These are phyloP conservation scores for Bruguiera hainesii DNA, from an alignment of 441 rosid genomes.

Conservation along the genomic window DNA sequence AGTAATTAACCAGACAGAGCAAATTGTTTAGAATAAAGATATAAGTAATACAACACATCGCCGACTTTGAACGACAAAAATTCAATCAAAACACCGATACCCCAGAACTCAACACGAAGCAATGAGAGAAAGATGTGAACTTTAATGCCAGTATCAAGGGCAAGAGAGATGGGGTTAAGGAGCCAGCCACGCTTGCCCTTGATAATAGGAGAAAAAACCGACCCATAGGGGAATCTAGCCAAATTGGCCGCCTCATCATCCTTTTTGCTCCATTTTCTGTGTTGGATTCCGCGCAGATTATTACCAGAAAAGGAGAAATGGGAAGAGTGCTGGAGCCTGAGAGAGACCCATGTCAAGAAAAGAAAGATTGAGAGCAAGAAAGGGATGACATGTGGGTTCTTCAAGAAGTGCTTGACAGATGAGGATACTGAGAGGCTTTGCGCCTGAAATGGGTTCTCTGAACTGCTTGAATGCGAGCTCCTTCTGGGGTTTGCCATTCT, in stretches of 20 bases:
- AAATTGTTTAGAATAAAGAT: too few species aligned
- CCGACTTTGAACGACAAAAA: background rate
- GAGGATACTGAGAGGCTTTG: conserved; percentile 33
- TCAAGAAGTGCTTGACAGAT: conserved; percentile 45
- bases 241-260: conserved; percentile 55
- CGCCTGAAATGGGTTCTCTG: conserved; percentile 32
- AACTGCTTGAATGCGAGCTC: conserved; percentile 20
- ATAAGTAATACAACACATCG: background rate
- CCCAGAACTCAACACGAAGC: background rate
- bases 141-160: conserved; percentile 45
- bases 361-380: conserved; percentile 61
- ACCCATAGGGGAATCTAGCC: conserved; percentile 40
- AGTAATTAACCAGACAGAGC: too few species aligned
- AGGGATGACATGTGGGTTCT: conserved; percentile 80
- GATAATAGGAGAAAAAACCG: conserved; percentile 29
- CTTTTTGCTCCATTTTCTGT: conserved; percentile 20
- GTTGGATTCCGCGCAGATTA: conserved; percentile 10
- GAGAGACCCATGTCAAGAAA: conserved; percentile 66
- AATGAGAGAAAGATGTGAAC: conserved; percentile 33
- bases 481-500: conserved; percentile 39
- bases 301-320: conserved; percentile 33
- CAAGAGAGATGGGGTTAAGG: conserved; percentile 60
- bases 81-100: background rate
- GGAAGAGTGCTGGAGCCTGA: conserved; percentile 55
- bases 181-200: conserved; percentile 86